phyloP scores from a whole-genome alignment of 345 rosid species.

The Dipteronia sinensis region DNA sequence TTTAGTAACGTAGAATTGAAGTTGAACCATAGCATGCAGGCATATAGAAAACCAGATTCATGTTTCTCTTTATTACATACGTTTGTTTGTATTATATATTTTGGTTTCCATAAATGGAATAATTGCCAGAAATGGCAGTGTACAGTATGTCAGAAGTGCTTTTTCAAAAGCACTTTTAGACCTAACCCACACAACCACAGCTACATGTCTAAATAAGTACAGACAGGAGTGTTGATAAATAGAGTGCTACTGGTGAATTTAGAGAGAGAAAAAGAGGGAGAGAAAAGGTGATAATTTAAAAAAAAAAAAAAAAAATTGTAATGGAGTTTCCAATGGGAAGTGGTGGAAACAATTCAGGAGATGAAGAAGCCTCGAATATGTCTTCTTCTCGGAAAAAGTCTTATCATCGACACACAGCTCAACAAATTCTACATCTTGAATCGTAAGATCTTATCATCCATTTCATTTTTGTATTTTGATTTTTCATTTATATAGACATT shows the following conservation, averaged over 20 bases:
- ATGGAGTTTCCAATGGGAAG: slow-evolving; percentile 31
- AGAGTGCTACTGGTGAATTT: background rate
- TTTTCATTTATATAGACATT: background rate
- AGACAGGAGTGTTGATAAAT: background rate
- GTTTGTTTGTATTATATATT: background rate
- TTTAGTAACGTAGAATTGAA: no score
- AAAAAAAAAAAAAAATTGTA: background rate
- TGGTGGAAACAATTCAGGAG: slow-evolving; percentile 35
- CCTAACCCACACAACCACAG: background rate
- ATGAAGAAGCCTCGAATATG: slow-evolving; percentile 26
- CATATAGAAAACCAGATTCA: background rate
- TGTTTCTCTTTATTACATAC: background rate
- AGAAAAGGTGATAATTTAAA: background rate
- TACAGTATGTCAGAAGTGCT: background rate
- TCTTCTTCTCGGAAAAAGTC: slow-evolving; percentile 19
- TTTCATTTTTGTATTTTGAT: background rate
- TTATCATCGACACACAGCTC: slow-evolving; percentile 55
- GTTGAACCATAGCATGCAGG: background rate
- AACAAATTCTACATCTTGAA: slow-evolving; percentile 59
- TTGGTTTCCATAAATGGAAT: background rate
- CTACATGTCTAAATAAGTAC: background rate
- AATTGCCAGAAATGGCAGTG: background rate
- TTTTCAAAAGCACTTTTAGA: background rate
- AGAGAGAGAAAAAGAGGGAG: background rate
- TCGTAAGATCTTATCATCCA: slow-evolving; percentile 29